Base-by-base conservation (phyloP, 2,329 filamentous ascomycete genomes). In the Xylariaceae sp. region DNA sequence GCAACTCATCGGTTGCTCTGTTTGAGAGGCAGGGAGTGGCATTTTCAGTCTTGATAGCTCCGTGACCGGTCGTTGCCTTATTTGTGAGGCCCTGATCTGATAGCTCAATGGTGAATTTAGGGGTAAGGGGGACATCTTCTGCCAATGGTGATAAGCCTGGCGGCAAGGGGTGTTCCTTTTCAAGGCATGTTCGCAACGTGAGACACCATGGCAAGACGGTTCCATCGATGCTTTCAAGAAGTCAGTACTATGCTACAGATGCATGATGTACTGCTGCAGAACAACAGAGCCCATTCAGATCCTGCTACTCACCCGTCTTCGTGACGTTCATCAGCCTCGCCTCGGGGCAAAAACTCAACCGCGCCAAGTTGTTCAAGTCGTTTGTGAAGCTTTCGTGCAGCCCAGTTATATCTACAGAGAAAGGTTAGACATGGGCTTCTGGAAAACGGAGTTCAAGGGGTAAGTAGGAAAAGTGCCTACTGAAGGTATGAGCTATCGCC, bases 401-500 rank as follows among this genome's bases (percentile, higher is more conserved):
- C 92, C 85, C 90, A 96, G 76, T 99, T 99, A 75, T 91, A 96
- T 69, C 89, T 93, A 62, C 35, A 61, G 13, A 1, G 30, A 47
- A 9, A 39, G 52, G 13, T 63, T 54, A 61, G 52, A 30, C 17
- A 37, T 13, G 37, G 15, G 15, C 8, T n/a, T 13, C 3, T n/a
- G 50, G 42, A 35, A 4, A 17, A 10, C 11, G 23, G 11, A 23
- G 18, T 8, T 48, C 17, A 17, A 13, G 15, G 37, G 39, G 39
- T 47, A 34, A 23, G 11, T 4, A 11, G 42, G n/a, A 3, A 13
- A 44, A 4, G 15, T 23, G 71, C 82, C 65, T 78, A 94, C 87
- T 95, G 93, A 58, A 88, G 82, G 79, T 99, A 99, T 1, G 92
- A 96, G 70, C 89, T 96, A 74, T 99, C 94, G 0, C 94, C 94